Evolutionary conservation across 2,329 filamentous ascomycete genomes (phyloP), one percentile per base, ranked within the genome.

Genomic region (Fusarium verticillioides): DNA sequence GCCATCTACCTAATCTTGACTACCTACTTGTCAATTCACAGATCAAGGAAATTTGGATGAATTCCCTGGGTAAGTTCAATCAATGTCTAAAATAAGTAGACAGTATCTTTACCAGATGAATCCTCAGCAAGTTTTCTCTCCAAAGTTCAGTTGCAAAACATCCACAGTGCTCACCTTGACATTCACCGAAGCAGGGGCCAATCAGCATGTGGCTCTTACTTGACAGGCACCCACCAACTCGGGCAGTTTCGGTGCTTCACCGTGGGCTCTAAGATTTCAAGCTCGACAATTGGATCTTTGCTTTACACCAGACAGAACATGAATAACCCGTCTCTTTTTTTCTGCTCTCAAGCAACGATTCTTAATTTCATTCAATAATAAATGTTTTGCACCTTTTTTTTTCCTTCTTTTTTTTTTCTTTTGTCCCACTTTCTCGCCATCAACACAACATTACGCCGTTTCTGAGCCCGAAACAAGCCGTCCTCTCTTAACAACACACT

Each of bases 131-230:
- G 18, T 37, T 37, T 26, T 26, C 32, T 37, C 16, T 34, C 11
- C 23, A 18, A 26, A 34, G 30, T 59, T 8, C 11, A 23, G 26
- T 39, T 59, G 8, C 26, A 10, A 30, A 23, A 21, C 23, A 30
- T 23, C 7, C 11, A 26, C 30, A 26, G 15, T 19, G 28, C 39
- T 67, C 63, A 53, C 66, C 56, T 42, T n/a, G 7, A 23, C 13
- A 32, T 44, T 57, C 43, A 56, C 57, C 47, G 42, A 50, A 23
- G 10, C 10, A 13, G 23, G 32, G 23, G 50, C 70, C 62, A 73
- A 73, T 74, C 49, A 73, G 54, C 44, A 53, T 8, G 28, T n/a
- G n/a, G 28, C n/a, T 12, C 52, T 46, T 23, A 6, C 64, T 43
- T 26, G 32, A 37, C 26, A 62, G 46, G 54, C 65, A 62, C 39